Evolutionary conservation across 305 asterid genomes (phyloP), one percentile per base, ranked within the genome.

Genomic region (Petunia hybrid): DNA sequence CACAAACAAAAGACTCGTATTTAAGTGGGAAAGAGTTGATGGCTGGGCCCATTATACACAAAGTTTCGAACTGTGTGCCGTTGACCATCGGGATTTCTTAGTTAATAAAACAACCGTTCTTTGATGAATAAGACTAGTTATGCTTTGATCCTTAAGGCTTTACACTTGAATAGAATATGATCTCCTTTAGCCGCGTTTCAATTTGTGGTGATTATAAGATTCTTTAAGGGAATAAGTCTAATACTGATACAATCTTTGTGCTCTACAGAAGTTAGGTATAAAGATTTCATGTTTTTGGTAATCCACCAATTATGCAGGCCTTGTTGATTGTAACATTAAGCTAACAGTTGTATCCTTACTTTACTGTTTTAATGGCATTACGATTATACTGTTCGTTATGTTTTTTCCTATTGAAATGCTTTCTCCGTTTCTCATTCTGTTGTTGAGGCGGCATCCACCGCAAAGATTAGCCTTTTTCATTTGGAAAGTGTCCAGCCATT

Each of bases 321-420:
- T 3, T 10, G 38, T 16, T 59, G 38, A n/a, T 59, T 59, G 0
- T 42, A 31, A 46, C 31, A 46, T 71, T 46, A 8, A 5, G 43
- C 77, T 31, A 31, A 71, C 55, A 35, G 45, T 71, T 71, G 31
- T 13, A 48, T 48, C 78, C 45, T 46, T 22, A n/a, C 75, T 67
- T 22, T 7, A 67, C 16, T 22, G 22, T 5, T 46, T 31, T 46
- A 10, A 12, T 48, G 3, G 4, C 77, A 2, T 31, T 42, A 35
- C 14, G 35, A 7, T 38, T 22, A 4, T 43, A 45, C 35, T 66
- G 40, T 10, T 39, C 14, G 12, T 14, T 51, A 66, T 6, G 73
- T 2, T 66, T 66, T 66, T 40, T 2, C 9, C 67, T 61, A 5
- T 64, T 66, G 73, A 39, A 40, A 66, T 40, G 73, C 4, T 66